Evolutionary conservation across 2,329 filamentous ascomycete species (phyloP), one percentile per base, ranked within the genome.

Genomic region (Exophiala sp.): DNA sequence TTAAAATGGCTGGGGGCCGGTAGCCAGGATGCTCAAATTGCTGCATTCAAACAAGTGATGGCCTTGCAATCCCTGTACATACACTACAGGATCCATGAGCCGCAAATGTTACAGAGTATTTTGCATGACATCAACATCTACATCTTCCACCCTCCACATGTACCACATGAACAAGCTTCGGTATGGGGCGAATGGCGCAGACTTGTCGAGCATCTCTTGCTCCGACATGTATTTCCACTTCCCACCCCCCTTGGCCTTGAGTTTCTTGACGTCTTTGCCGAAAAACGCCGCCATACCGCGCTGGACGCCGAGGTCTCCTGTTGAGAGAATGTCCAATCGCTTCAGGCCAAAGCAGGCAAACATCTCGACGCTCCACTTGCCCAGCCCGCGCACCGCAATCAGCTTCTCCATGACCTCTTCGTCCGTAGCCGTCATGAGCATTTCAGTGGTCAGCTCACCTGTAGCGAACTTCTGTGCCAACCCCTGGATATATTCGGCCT

Each of bases 161-260:
- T 95, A 95, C 90, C 90, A 96, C 90, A 96, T 96, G 63, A 95
- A 95, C 37, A 96, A 66, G 61, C 85, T 93, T 64, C 90, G 83
- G 69, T 95, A 97, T 2, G 91, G 93, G 50, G 78, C 77, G 67
- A 95, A 98, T 64, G 76, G 81, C 50, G 83, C 85, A 10, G 88
- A 83, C 57, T 88, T 76, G 58, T 89, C 86, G 53, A 85, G 66
- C 93, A 98, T 97, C 53, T 97, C 93, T 65, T 82, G 79, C 70
- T 97, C 93, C 29, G 78, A 79, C 89, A 97, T 95, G 67, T 97
- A 98, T 73, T 97, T 97, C 85, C 89, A 97, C 72, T 97, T 97
- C 38, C 87, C 86, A 24, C 83, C 83, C 21, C 82, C 82, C 57
- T 81, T 86, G 29, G 72, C 74, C 70, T 94, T 96, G 52, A 96